Evolutionary conservation across 1,139 yeast genomes (phyloP), one percentile per base, ranked within the genome.

Genomic region (Sugiyamaella neomexicana): DNA sequence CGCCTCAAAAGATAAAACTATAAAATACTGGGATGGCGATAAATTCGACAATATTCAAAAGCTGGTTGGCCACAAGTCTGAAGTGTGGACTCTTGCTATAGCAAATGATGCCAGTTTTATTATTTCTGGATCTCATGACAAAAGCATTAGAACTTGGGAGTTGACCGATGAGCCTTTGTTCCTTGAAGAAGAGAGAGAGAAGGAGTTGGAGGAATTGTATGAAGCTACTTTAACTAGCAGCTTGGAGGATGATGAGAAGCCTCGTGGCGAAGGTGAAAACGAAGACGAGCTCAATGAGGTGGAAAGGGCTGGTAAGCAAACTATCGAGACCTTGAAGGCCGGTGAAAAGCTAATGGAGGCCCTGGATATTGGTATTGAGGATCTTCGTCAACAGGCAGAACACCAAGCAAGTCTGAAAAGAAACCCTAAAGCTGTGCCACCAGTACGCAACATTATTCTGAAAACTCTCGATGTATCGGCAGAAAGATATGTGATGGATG

Each of bases 11-110:
- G 99, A 93, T 71, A 91, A 89, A 12, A 72, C 85, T 60, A 80
- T 93, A 55, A 93, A 95, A 72, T 90, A 89, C 70, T 93, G 99
- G 99, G 99, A 93, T 71, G 99, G 98, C 61, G 96, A 89, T 66
- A 93, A 93, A 72, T 93, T 93, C 70, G 97, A 89, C 65, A 88
- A 95, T 70, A 82, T 93, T 60, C 98, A 93, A 70, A 87, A 86
- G 66, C 75, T 91, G 46, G 95, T 87, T 1, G 78, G 75, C 10
- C 99, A 95, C 69, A 96, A 90, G 59, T 81, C 89, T 57, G 98
- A 93, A 72, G 95, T 93, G 23, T 93, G 98, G 98, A 81, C 91
- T 52, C 71, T 95, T 55, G 86, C 93, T 20, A 80, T 90, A 20
- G 83, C 95, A 57, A 73, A 74, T 38, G 84, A 82, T 61, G 96